Base-by-base conservation (phyloP, 2,329 filamentous ascomycete species). In the Fusarium beomiforme region DNA sequence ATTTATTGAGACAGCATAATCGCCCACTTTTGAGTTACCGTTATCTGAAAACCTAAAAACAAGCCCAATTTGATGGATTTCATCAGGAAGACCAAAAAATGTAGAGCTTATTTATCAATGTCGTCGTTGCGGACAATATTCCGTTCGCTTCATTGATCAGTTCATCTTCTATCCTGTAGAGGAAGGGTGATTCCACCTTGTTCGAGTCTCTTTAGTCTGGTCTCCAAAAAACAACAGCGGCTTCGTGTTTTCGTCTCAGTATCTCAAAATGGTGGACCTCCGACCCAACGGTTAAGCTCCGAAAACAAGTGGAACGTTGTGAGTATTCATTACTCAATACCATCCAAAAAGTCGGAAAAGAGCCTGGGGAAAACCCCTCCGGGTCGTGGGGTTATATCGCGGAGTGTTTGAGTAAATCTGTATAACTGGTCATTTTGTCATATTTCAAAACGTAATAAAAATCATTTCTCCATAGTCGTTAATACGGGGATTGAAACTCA, bases 361-460 rank as follows among this genome's bases (percentile, higher is more conserved):
- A 46, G 31, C 21, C 39, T 50, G 65, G 68, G 68, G 69, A 70
- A 64, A 71, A 49, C 36, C 51, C 37, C 42, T 54, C 50, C 47
- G 49, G 43, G 64, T 55, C 68, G 64, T 54, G 64, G 69, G 68
- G 69, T 37, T 37, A 63, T 59, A 65, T 64, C 49, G 63, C 42
- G 68, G 58, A 71, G 68, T 56, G 14, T 11, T n/a, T 26, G 34
- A 34, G 16, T 37, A 26, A 59, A 59, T 24, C 56, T 37, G 24
- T 37, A 34, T 19, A 37, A 47, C 42, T 62, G 50, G 53, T 34
- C 53, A n/a, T 24, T 49, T 67, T 44, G 24, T 42, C 29, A 56
- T 53, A 72, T 57, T 71, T 42, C 51, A 37, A 69, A 68, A 71
- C 69, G 69, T 71, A 71, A 71, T 58, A 19, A 36, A 70, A 70